Evolutionary conservation across 768 basidiomycete genomes (phyloP), one percentile per base, ranked within the genome.

Genomic region (Saitozyma podzolica): DNA sequence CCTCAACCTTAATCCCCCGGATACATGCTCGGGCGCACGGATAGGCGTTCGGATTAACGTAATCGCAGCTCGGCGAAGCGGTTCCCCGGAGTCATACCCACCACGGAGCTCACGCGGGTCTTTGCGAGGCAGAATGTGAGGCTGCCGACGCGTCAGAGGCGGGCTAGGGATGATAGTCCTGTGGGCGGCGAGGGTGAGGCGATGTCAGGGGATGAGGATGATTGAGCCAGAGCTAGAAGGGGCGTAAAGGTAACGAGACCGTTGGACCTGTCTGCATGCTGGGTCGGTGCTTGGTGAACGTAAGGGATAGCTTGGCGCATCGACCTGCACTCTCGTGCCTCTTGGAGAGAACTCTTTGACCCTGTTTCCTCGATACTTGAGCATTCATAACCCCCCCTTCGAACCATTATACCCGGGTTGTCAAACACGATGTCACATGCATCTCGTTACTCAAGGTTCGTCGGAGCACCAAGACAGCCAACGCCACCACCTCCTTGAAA

Each of bases 21-120:
- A 29, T 5, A 29, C 29, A 29, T 29, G 29, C 29, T 29, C 29
- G 29, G 29, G 29, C 29, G 29, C 29, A 29, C 29, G 29, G 29
- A 29, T 29, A 29, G 29, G 29, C 29, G 29, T 29, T 2, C 29
- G 29, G 29, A 5, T 29, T 29, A 29, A 29, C 29, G 29, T 29
- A 29, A 29, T 29, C 19, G 10, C 59, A 77, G 75, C 80, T 92
- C 91, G 2, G 93, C 93, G 42, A 97, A 97, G 82, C 86, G 89
- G 54, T 97, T 95, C 82, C 92, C 91, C 54, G 93, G 93, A 54
- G 93, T 97, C n/a, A 65, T 74, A 20, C 68, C 70, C 29, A 72
- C 70, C 10, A 74, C 75, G 8, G 58, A 64, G 4, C 54, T 77
- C 39, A 77, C 75, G 11, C 54, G 70, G 41, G 59, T 69, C 3